phyloP scores from a whole-genome alignment of 1,139 yeast genomes.

The Geotrichum carabidarum region DNA sequence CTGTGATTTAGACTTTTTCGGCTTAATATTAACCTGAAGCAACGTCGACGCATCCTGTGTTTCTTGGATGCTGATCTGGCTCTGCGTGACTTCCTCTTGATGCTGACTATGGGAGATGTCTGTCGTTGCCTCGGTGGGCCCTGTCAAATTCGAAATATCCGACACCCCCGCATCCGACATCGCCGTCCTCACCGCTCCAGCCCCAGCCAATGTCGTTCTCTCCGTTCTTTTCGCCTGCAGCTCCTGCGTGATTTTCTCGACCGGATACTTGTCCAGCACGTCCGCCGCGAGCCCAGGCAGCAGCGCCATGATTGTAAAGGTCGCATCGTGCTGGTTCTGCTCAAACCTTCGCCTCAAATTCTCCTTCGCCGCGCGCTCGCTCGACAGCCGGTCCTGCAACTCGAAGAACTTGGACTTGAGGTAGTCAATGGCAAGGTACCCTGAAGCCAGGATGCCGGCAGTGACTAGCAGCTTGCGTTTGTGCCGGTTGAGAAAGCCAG shows the following conservation, averaged over 20 bases:
- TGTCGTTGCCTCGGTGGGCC: constrained; percentile 15
- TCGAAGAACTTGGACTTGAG: constrained; percentile 57
- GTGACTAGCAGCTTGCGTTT: constrained; percentile 55
- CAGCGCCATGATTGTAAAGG: constrained; percentile 76
- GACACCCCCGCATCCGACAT: constrained; percentile 20
- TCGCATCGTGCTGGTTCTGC: constrained; percentile 89
- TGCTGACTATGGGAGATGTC: too few species aligned
- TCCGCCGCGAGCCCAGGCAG: constrained; percentile 72
- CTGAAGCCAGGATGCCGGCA: constrained; percentile 53
- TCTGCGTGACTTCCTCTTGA: constrained; percentile 2
- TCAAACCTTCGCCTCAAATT: constrained; percentile 54
- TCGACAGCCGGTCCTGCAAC: constrained; percentile 62
- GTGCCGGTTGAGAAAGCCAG: constrained; percentile 57
- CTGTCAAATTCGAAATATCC: constrained; percentile 38
- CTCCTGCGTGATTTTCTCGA: constrained; percentile 68
- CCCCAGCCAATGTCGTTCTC: constrained; percentile 24
- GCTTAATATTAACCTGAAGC: constrained; percentile 14
- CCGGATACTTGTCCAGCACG: constrained; percentile 58
- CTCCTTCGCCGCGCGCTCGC: constrained; percentile 74
- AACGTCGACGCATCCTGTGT: constrained; percentile 9
- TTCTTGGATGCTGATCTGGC: constrained; percentile 5
- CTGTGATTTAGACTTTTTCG: constrained; percentile 55
- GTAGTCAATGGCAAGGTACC: constrained; percentile 56
- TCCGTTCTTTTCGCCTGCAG: constrained; percentile 56
- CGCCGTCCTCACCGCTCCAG: constrained; percentile 1